Conservation (phyloP, 441 rosid species). For the Raphanus hybrid region DNA sequence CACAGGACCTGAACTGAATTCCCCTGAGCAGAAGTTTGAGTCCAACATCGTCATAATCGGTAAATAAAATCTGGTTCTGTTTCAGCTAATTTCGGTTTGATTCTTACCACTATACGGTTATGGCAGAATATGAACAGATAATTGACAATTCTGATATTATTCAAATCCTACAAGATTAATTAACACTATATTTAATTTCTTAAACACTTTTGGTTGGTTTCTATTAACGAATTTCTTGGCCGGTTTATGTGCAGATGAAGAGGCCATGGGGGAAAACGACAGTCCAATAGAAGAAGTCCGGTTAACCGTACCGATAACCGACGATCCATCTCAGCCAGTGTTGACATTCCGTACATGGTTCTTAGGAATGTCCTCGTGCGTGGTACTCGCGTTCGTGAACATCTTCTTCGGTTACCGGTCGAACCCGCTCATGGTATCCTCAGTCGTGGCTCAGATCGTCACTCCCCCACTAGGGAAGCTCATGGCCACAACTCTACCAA, state of each 20-base stretch:
- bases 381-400: conserved; percentile 61
- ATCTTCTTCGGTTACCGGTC: conserved; percentile 64
- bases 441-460: conserved; percentile 66
- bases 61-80: conserved; percentile 17
- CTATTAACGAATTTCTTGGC: not conserved
- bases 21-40: conserved; percentile 23
- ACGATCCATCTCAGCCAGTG: conserved; percentile 57
- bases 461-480: conserved; percentile 63
- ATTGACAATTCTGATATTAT: not conserved
- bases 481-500: conserved; percentile 66
- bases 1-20: conserved; percentile 4
- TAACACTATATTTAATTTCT: not conserved
- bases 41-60: conserved; percentile 36
- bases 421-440: conserved; percentile 48
- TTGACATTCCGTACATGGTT: conserved; percentile 78
- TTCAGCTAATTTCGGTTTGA: conserved; percentile 14
- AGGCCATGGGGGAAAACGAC: conserved; percentile 53
- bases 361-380: conserved; percentile 59
- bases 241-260: conserved; percentile 8
- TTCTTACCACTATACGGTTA: not conserved
- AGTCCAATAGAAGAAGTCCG: conserved; percentile 81
- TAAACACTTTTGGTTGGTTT: not conserved
- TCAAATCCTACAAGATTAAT: not conserved
- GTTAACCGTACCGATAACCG: conserved; percentile 73
- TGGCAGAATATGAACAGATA: not conserved